Evolutionary conservation across 352 stramenopile species (phyloP).

Genomic region (Phytophthora rubi): DNA sequence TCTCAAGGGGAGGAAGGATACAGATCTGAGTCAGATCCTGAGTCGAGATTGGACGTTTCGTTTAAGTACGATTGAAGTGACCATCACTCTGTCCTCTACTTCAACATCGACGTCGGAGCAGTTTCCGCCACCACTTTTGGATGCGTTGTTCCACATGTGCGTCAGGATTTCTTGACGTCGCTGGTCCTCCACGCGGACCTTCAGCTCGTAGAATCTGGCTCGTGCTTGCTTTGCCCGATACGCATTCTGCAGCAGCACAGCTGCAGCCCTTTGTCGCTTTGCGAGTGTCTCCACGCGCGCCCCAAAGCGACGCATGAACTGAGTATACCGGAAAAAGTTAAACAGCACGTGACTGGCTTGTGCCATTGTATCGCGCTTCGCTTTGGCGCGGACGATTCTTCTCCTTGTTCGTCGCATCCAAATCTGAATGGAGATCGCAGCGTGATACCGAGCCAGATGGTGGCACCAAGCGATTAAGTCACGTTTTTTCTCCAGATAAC

Average conservation of each 20-base stretch:
- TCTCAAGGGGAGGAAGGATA: conserved; percentile 1
- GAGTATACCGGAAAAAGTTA: conserved; percentile 55
- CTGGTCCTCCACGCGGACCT: conserved; percentile 65
- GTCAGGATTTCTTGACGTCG: conserved; percentile 54
- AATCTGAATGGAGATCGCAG: conserved; percentile 58
- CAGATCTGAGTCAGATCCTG: conserved; percentile 23
- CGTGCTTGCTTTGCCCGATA: conserved; percentile 70
- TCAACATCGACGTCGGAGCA: conserved; percentile 4
- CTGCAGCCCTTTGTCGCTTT: conserved; percentile 35
- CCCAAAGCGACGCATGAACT: conserved; percentile 48
- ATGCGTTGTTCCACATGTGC: conserved; percentile 78
- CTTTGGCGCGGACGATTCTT: conserved; percentile 33
- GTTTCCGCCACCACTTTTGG: conserved; percentile 59
- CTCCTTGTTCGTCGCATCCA: conserved; percentile 46
- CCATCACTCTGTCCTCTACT: conserved; percentile 8
- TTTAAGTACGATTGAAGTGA: conserved; percentile 34
- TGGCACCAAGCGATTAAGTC: conserved; percentile 49
- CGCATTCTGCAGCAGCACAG: conserved; percentile 58
- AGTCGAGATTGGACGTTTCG: conserved; percentile 10
- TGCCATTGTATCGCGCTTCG: conserved; percentile 10
- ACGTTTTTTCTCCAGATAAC: conserved; percentile 44
- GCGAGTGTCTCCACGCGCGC: conserved; percentile 41
- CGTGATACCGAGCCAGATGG: conserved; percentile 60
- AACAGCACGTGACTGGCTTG: conserved; percentile 39
- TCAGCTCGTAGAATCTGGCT: conserved; percentile 61